A percentile compares a stretch with the other conserved stretches of the same genome.
Conservation (phyloP, 805 yeast genomes). For the Saccharomyces kudriavzevii region DNA sequence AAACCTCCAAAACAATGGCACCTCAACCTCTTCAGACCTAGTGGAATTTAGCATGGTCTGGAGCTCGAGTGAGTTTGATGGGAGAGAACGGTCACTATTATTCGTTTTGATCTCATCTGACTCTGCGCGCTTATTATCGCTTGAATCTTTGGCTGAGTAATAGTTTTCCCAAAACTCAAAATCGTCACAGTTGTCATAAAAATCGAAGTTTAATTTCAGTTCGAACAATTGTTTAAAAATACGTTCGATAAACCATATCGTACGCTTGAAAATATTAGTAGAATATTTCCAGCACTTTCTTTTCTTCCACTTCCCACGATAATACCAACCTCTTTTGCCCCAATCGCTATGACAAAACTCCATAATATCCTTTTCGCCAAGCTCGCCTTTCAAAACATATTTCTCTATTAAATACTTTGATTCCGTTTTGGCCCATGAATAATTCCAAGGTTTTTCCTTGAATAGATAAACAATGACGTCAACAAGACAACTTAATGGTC, state of each 20-base stretch:
- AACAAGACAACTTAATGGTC: constrained; percentile 71
- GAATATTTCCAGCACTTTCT: constrained; percentile 25
- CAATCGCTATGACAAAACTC: constrained; percentile 16
- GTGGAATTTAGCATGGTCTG: neutral
- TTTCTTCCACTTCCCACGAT: constrained; percentile 20
- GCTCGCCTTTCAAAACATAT: constrained; percentile 20
- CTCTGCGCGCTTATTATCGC: neutral
- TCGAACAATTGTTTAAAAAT: constrained; percentile 11
- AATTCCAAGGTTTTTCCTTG: constrained; percentile 74
- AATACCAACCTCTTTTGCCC: constrained; percentile 30
- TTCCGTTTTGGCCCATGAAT: constrained; percentile 30
- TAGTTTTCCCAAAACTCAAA: constrained; percentile 17
- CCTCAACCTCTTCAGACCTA: constrained; percentile 5
- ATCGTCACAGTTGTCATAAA: constrained; percentile 24
- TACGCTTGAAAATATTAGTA: constrained; percentile 18
- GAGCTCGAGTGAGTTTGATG: constrained; percentile 5
- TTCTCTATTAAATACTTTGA: constrained; percentile 14
- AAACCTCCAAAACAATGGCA: constrained; percentile 23
- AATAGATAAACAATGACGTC: constrained; percentile 69
- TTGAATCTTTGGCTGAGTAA: constrained; percentile 2
- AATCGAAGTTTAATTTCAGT: constrained; percentile 8
- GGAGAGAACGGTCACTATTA: constrained; percentile 4
- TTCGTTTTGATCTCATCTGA: neutral
- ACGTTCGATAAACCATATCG: constrained; percentile 21
- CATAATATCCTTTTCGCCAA: constrained; percentile 20